phyloP scores from a whole-genome alignment of 106 monocot genomes.

The Apostasia shenzhenica region DNA sequence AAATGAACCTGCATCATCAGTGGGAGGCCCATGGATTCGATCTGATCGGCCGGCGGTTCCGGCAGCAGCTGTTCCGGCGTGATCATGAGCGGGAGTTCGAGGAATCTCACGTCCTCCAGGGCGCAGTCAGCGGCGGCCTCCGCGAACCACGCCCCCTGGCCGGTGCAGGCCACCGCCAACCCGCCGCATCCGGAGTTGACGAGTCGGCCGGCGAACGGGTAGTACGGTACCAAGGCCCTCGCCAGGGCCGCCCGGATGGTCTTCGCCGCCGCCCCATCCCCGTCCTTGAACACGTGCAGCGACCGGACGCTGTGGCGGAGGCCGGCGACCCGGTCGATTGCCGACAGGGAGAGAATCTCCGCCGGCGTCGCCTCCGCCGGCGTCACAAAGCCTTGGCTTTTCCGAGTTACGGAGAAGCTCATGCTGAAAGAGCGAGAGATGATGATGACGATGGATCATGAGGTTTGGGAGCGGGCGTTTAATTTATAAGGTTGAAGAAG shows the following conservation, averaged over 20 bases:
- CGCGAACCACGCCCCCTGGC: constrained; percentile 38
- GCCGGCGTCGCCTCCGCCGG: constrained; percentile 15
- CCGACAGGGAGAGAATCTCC: constrained; percentile 13
- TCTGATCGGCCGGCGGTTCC: not conserved
- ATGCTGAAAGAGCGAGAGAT: not conserved
- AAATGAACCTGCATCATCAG: constrained; percentile 26
- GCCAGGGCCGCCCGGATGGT: constrained; percentile 24
- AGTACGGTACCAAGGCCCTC: constrained; percentile 33
- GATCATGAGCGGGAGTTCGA: constrained; percentile 30
- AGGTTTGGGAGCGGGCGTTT: too few species aligned
- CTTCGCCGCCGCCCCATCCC: constrained; percentile 9
- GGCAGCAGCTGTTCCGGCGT: constrained; percentile 24
- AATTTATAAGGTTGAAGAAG: too few species aligned
- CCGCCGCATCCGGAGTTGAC: constrained; percentile 5
- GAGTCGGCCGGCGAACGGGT: constrained; percentile 43
- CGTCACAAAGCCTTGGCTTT: not conserved
- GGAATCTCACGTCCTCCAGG: constrained; percentile 28
- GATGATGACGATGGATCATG: too few species aligned
- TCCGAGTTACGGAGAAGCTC: constrained; percentile 7
- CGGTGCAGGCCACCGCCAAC: constrained; percentile 25
- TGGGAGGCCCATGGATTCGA: constrained; percentile 8
- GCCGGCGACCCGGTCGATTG: constrained; percentile 30
- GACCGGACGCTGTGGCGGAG: constrained; percentile 30
- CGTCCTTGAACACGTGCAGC: constrained; percentile 33
- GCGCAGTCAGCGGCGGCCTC: constrained; percentile 33